A percentile compares a stretch with the other conserved stretches of the same genome.
Conservation (phyloP, 306 rosid genomes). For the Cucumis melo region DNA sequence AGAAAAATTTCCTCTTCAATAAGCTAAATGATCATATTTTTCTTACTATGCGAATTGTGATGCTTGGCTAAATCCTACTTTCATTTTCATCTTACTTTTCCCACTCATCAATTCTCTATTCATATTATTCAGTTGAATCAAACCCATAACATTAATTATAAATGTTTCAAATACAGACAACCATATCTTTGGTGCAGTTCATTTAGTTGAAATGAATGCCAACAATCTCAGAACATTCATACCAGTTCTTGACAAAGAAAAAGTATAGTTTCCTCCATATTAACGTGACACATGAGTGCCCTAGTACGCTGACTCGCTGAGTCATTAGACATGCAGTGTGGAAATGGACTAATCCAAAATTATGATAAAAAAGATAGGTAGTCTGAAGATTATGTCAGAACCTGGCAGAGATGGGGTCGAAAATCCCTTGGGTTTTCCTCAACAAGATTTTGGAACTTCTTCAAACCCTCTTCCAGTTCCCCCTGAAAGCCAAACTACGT, state of each 20-base stretch:
- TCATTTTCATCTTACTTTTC: background rate
- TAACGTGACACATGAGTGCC: background rate
- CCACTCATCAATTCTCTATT: background rate
- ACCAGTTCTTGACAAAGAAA: background rate
- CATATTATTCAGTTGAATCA: background rate
- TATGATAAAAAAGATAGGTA: background rate
- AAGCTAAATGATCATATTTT: background rate
- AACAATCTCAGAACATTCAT: background rate
- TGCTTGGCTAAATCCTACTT: background rate
- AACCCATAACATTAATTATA: background rate
- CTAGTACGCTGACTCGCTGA: background rate
- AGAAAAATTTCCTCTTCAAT: background rate
- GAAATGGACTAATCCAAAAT: background rate
- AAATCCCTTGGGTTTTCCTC: constrained; percentile 74
- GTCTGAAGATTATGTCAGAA: background rate
- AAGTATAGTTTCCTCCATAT: background rate
- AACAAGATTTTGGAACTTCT: constrained; percentile 53
- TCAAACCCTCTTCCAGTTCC: constrained; percentile 57
- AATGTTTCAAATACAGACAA: background rate
- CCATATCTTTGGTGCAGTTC: background rate
- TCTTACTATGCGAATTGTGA: background rate
- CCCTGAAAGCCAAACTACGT: constrained; percentile 39
- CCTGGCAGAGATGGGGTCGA: constrained; percentile 91
- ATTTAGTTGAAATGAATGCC: background rate
- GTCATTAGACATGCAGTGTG: background rate